Base-by-base conservation (phyloP, 1,139 yeast species). In the Blastobotrys capitulatus region DNA sequence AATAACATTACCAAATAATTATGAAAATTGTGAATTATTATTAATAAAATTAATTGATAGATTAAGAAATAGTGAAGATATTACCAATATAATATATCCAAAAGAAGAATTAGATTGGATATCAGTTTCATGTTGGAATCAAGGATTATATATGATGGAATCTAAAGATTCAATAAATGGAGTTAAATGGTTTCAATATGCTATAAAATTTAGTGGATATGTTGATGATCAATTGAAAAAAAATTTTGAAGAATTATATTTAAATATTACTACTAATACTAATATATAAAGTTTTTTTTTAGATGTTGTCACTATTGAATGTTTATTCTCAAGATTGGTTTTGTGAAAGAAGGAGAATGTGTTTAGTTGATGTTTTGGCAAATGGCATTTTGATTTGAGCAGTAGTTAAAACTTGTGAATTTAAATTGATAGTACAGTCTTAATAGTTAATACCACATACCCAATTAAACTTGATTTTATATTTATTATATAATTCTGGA, bases 51-150 rank as follows among this genome's bases (percentile, higher is more conserved):
- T 42, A 20, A 4, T 22, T 13, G 27, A 32, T 13, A 39, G 39
- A 8, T 13, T 42, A n/a, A 8, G 32, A n/a, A 19, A 12, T 13
- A 16, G 5, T 15, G 9, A 12, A 4, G 22, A 8, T 25, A 32
- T n/a, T n/a, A n/a, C n/a, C n/a, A n/a, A n/a, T n/a, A n/a, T n/a
- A n/a, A n/a, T 4, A 10, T 36, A 10, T 13, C 38, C 27, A n/a
- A 32, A n/a, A 7, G 25, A 42, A n/a, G 36, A 42, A 20, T 5
- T 42, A 6, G 9, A 25, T 16, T 42, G 46, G 46, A 42, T 42
- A 7, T 20, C 46, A 26, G 32, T 22, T 10, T 32, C 40, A 6
- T 42, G 46, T 22, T 42, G 46, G 46, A 42, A 26, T 25, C 38
- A 25, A 13, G 46, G 46, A 25, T 26, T 42, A 20, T 32, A 34